Evolutionary conservation across 2,329 filamentous ascomycete species (phyloP), one percentile per base, ranked within the genome.

Genomic region (Trichoderma brevicompactum): DNA sequence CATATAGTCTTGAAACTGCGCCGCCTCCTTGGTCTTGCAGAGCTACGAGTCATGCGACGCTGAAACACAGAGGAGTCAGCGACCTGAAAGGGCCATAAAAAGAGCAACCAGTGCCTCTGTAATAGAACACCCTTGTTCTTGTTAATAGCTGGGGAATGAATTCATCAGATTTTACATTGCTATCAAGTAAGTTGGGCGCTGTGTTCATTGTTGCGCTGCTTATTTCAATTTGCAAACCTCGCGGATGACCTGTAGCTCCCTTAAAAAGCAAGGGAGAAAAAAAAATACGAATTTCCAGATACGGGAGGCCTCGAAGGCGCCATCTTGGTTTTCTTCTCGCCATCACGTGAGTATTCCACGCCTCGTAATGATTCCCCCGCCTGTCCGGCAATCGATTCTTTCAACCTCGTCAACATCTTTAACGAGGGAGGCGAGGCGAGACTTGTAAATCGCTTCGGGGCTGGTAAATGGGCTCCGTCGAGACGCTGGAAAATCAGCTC

Each of bases 401-500:
- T 28, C 23, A 28, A 12, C 40, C 38, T 23, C 7, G 23, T 23
- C 58, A 34, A 36, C 8, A 9, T 10, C 36, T 38, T 6, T 8
- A 44, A 44, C 23, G 23, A 15, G 17, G 43, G 17, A 44, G 15
- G 43, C 43, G 8, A 19, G 43, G 15, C 13, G 12, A 3, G 23
- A 10, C 46, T 49, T 49, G 46, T 6, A 10, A 49, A 9, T 8
- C 9, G 13, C 15, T 34, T 38, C 7, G 49, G 52, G n/a, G 52
- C 36, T 28, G 23, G 23, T 28, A 28, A 28, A 28, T 28, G 23
- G 23, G 23, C 23, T 28, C 23, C 23, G 17, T 49, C 23, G 38
- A 53, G 59, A 41, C 48, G 59, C 48, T 19, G 48, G 23, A 28
- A 53, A 62, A 44, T 53, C 48, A 53, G 59, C 59, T 62, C 59